Conservation (phyloP, 768 basidiomycete species). For the Psilocybe tampanensis region DNA sequence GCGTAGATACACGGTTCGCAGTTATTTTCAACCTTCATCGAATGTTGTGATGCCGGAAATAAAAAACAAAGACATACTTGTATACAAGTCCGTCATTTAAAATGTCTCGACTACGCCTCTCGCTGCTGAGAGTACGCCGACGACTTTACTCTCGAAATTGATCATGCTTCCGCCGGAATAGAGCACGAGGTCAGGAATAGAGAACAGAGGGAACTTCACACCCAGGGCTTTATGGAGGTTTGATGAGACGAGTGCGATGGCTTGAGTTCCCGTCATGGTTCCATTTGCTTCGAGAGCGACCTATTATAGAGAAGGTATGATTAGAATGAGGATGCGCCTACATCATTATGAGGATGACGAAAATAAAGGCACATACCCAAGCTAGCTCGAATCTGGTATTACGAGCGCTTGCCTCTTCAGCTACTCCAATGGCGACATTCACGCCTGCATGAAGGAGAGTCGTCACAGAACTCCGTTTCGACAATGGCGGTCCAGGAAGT, state of each 20-base stretch:
- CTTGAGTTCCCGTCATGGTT: slow-evolving; percentile 37
- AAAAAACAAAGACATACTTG: neutral
- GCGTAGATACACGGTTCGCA: too few relatives aligned
- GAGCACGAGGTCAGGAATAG: slow-evolving; percentile 40
- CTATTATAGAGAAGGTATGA: slow-evolving; percentile 9
- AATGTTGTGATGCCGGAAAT: too few relatives aligned
- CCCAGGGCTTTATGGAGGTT: slow-evolving; percentile 49
- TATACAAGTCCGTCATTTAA: slow-evolving; percentile 8
- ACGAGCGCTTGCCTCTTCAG: slow-evolving; percentile 62
- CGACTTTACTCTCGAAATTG: slow-evolving; percentile 47
- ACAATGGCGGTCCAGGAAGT: slow-evolving; percentile 70
- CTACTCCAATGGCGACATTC: slow-evolving; percentile 61
- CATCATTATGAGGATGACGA: neutral
- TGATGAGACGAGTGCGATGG: slow-evolving; percentile 41
- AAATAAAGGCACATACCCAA: slow-evolving; percentile 44
- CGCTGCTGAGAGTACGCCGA: slow-evolving; percentile 41
- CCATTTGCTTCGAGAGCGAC: slow-evolving; percentile 36
- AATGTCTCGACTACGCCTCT: slow-evolving; percentile 39
- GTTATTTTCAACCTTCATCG: too few relatives aligned
- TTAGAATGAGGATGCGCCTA: neutral
- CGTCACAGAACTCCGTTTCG: slow-evolving; percentile 54
- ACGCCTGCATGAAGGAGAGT: slow-evolving; percentile 62
- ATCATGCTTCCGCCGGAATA: slow-evolving; percentile 43
- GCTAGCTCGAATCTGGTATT: slow-evolving; percentile 70
- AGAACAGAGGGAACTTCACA: slow-evolving; percentile 17